Evolutionary conservation across 2,329 filamentous ascomycete species (phyloP).

Genomic region (Fusarium fujikuroi): DNA sequence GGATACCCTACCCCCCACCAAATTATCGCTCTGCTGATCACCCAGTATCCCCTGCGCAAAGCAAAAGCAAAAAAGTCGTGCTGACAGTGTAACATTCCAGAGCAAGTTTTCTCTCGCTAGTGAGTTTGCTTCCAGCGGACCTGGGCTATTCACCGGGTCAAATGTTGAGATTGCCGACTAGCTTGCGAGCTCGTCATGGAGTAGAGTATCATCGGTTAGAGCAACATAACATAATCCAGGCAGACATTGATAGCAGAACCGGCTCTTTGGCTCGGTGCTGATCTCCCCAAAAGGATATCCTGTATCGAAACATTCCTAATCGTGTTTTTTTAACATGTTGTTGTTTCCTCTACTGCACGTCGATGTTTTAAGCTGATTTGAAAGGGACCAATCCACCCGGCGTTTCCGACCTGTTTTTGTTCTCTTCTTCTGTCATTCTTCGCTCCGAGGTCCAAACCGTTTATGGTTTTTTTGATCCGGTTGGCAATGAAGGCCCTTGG

Average conservation of each 20-base stretch:
- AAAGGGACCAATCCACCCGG: not conserved
- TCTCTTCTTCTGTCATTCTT: not conserved
- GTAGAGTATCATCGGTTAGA: not conserved
- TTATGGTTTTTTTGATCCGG: not conserved
- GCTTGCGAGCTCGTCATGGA: not conserved
- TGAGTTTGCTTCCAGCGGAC: not conserved
- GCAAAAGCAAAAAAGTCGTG: not conserved
- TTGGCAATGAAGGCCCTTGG: conserved; percentile 27
- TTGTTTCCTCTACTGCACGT: not conserved
- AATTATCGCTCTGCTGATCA: not conserved
- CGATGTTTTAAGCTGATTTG: not conserved
- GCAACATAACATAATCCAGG: not conserved
- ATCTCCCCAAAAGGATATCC: not conserved
- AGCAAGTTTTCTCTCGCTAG: not conserved
- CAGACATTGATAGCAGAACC: not conserved
- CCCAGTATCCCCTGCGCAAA: not conserved
- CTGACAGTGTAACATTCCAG: not conserved
- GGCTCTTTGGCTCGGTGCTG: not conserved
- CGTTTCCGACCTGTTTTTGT: not conserved
- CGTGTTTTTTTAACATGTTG: not conserved
- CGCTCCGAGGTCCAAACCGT: not conserved
- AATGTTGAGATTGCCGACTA: not conserved
- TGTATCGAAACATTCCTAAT: not conserved
- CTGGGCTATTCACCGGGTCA: not conserved
- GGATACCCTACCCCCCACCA: not conserved